Evolutionary conservation across 345 rosid species (phyloP), one percentile per base, ranked within the genome.

Genomic region (Orychophragmus violaceus): DNA sequence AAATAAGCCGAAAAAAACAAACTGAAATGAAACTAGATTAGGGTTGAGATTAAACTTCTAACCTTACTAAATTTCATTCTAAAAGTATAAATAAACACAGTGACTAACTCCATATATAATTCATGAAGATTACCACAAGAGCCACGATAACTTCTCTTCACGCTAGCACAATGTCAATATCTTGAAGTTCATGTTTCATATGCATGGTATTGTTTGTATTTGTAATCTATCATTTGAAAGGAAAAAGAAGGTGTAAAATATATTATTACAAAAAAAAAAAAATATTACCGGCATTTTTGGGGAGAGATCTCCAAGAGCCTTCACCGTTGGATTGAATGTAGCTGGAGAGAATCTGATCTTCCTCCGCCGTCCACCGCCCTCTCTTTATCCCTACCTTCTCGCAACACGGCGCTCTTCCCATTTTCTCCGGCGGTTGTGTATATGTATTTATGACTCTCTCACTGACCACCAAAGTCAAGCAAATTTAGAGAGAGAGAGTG

Each of bases 361-460:
- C 78, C 70, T 74, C 74, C 46, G 69, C 66, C 50, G 78, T 75
- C 78, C 78, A 75, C 55, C 78, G 70, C 12, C 78, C 78, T 62
- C 64, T 69, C 56, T 75, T 75, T 9, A 75, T 62, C 28, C 78
- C 78, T 5, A 75, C 52, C 48, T 75, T 75, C 62, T 75, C 78
- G 36, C 78, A 75, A 62, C 78, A 75, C 49, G 78, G 78, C 11
- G 78, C 70, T 64, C 78, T 75, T 57, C 78, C 78, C 78, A 75
- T 75, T 27, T 87, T 75, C 41, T 37, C 69, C 90, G 37, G 90
- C 92, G 78, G 82, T 81, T 77, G 79, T 85, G 44, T 88, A 78
- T 83, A 35, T 87, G 85, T 42, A 25, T 25, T 25, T 18, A 37
- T 27, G 62, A 39, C 27, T 18, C 13, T 58, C 39, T 2, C 58